These are phyloP conservation scores for Didymella arachidicola DNA, from an alignment of 2,329 filamentous ascomycete species.

Conservation along the genomic window DNA sequence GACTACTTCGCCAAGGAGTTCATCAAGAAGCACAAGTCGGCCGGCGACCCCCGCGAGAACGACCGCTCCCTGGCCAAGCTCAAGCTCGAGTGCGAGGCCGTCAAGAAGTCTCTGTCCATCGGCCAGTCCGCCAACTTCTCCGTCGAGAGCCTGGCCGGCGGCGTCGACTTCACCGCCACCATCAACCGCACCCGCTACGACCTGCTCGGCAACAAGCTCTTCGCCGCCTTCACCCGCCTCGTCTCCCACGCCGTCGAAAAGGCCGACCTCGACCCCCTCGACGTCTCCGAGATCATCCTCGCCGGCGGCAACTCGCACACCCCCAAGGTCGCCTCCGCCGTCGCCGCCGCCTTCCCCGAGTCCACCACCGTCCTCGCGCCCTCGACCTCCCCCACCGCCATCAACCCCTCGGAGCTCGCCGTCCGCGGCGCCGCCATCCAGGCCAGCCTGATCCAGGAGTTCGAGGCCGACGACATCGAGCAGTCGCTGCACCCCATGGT, in stretches of 20 bases:
- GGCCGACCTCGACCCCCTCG: conserved; percentile 87
- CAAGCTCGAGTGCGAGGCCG: conserved; percentile 86
- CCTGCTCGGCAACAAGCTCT: conserved; percentile 83
- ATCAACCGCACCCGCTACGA: conserved; percentile 96
- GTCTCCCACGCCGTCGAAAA: conserved; percentile 88
- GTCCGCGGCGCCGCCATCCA: conserved; percentile 94
- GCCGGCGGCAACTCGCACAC: conserved; percentile 92
- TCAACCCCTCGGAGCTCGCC: conserved; percentile 92
- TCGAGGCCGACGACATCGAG: conserved; percentile 90
- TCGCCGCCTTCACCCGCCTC: conserved; percentile 85
- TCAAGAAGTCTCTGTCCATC: conserved; percentile 90
- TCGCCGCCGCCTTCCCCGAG: conserved; percentile 81
- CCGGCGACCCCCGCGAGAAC: conserved; percentile 78
- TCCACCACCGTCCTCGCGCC: conserved; percentile 82
- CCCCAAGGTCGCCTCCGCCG: conserved; percentile 85
- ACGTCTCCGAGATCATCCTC: conserved; percentile 94
- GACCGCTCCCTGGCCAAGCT: conserved; percentile 87
- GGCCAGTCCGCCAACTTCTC: conserved; percentile 89
- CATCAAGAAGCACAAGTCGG: conserved; percentile 88
- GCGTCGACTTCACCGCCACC: conserved; percentile 88
- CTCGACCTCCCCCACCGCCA: conserved; percentile 75
- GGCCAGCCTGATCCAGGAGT: conserved; percentile 92
- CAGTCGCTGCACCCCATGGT: conserved; percentile 96
- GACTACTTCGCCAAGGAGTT: conserved; percentile 99
- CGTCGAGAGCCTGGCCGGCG: conserved; percentile 88